Conservation (phyloP, 768 basidiomycete species). For the Kwoniella sp. region DNA sequence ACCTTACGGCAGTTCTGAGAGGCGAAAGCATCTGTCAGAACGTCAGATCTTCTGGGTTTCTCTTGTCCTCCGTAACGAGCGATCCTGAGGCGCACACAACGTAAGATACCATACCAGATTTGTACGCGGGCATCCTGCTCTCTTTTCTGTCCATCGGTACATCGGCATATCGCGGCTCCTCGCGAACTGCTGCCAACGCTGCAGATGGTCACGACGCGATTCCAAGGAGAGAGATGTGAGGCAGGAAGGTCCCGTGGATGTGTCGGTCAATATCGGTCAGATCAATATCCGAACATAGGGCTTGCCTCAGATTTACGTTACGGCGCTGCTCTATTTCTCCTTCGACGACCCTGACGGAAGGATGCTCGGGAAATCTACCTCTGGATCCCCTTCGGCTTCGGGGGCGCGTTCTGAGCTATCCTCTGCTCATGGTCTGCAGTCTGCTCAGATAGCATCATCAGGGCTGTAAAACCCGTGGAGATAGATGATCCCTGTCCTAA, state of each 20-base stretch:
- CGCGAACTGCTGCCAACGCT: background rate
- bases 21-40: background rate
- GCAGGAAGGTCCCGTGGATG: background rate
- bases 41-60: background rate
- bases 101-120: background rate
- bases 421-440: too few species aligned
- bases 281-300: background rate
- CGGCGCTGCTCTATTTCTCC: background rate
- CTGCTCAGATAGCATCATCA: too few species aligned
- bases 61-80: background rate
- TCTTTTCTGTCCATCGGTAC: too few species aligned
- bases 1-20: background rate
- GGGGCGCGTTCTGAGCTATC: too few species aligned
- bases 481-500: too few species aligned
- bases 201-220: too few species aligned
- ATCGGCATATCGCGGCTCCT: background rate
- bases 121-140: background rate
- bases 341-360: background rate
- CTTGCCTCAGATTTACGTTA: background rate
- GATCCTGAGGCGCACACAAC: too few species aligned
- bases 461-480: too few species aligned
- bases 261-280: background rate
- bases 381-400: background rate
- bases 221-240: background rate
- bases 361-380: background rate